These are phyloP conservation scores for Nadsonia commutata DNA, from an alignment of 1,139 yeast genomes.

Conservation along the genomic window DNA sequence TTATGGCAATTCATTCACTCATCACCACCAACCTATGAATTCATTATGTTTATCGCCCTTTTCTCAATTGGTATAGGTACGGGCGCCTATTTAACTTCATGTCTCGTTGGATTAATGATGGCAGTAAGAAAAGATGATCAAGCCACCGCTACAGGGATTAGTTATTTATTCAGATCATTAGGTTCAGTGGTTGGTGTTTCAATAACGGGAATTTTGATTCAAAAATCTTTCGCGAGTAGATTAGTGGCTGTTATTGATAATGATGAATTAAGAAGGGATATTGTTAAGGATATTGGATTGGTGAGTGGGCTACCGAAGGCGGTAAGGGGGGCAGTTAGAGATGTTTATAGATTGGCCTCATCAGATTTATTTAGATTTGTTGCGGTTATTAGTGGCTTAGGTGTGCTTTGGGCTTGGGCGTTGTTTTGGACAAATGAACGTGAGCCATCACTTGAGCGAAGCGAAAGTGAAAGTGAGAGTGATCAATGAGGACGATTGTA, in stretches of 20 bases:
- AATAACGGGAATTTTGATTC: not conserved
- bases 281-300: not conserved
- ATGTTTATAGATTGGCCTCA: not conserved
- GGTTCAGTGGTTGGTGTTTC: slow-evolving; percentile 5
- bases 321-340: not conserved
- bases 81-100: slow-evolving; percentile 3
- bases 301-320: not conserved
- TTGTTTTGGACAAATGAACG: not conserved
- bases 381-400: not conserved
- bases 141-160: slow-evolving; percentile 6
- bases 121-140: slow-evolving; percentile 1
- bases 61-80: slow-evolving; percentile 3
- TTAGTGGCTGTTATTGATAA: not conserved
- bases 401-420: not conserved
- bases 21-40: not conserved
- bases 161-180: slow-evolving; percentile 4
- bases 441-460: too few species aligned
- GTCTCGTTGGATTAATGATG: slow-evolving; percentile 3
- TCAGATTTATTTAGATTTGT: not conserved
- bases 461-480: too few species aligned
- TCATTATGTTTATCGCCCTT: not conserved
- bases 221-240: not conserved
- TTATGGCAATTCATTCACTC: not conserved
- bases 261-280: not conserved
- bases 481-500: too few species aligned